phyloP scores from a whole-genome alignment of 2,329 filamentous ascomycete genomes.

The Beauveria varroae region DNA sequence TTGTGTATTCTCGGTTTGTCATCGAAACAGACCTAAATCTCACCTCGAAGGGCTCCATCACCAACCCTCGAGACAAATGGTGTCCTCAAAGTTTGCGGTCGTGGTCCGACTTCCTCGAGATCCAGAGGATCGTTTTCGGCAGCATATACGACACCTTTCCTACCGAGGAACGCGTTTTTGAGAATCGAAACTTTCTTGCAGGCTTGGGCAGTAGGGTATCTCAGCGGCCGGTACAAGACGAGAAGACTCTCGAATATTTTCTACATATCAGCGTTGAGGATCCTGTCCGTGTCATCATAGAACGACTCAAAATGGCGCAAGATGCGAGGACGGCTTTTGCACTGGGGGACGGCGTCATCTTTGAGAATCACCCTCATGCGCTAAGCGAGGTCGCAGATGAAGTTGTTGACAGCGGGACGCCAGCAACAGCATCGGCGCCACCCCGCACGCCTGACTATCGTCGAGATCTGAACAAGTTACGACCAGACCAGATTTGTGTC shows the following conservation, averaged over 20 bases:
- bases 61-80: not conserved
- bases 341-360: constrained; percentile 23
- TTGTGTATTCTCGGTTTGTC: constrained; percentile 16
- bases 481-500: constrained; percentile 27
- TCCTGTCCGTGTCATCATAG: constrained; percentile 23
- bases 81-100: not conserved
- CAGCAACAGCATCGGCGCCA: constrained; percentile 13
- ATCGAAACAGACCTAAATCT: not conserved
- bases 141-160: too few relatives aligned
- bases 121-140: not conserved
- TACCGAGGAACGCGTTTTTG: too few relatives aligned
- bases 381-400: constrained; percentile 22
- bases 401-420: constrained; percentile 18
- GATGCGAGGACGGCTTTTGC: constrained; percentile 17
- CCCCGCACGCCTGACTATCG: constrained; percentile 1
- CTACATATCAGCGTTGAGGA: constrained; percentile 22
- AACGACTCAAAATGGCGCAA: constrained; percentile 20
- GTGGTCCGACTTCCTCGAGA: not conserved
- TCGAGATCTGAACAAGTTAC: constrained; percentile 18
- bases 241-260: constrained; percentile 25
- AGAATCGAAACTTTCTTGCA: not conserved
- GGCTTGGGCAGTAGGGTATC: constrained; percentile 18
- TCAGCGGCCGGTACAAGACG: constrained; percentile 15
- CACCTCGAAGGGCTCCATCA: not conserved
- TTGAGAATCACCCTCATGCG: constrained; percentile 23